These are phyloP conservation scores for Erodium trifolium DNA, from an alignment of 441 rosid genomes.

Conservation along the genomic window DNA sequence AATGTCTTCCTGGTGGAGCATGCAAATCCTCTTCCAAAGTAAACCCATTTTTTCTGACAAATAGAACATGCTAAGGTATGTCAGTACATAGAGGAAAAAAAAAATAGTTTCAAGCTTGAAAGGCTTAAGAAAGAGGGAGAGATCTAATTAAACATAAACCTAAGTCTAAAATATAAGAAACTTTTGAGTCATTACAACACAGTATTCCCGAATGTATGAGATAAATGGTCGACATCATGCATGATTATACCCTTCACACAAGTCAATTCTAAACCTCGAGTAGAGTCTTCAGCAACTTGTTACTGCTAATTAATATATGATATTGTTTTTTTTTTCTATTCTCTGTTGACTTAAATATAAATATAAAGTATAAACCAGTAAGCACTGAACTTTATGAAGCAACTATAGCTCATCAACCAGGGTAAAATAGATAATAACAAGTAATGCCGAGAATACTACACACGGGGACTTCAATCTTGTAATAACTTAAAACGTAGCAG, in stretches of 20 bases:
- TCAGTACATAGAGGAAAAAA: too few species aligned
- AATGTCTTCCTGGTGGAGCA: slow-evolving; percentile 69
- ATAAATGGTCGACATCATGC: too few species aligned
- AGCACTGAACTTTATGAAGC: background rate
- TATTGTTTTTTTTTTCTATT: background rate
- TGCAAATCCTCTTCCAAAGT: slow-evolving; percentile 67
- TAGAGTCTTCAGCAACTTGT: background rate
- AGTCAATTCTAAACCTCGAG: background rate
- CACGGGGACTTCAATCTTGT: background rate
- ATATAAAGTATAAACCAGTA: background rate
- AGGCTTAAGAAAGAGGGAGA: background rate
- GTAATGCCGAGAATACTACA: background rate
- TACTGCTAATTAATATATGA: background rate
- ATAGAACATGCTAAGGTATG: slow-evolving; percentile 2
- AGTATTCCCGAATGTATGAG: too few species aligned
- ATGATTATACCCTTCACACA: background rate
- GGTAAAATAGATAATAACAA: background rate
- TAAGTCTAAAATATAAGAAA: too few species aligned
- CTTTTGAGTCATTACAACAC: background rate
- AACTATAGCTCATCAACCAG: slow-evolving; percentile 1
- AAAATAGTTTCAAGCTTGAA: background rate
- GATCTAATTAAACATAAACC: background rate
- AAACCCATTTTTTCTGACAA: slow-evolving; percentile 82
- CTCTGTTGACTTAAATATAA: background rate
- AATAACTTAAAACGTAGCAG: background rate